phyloP scores from a whole-genome alignment of 2,329 filamentous ascomycete genomes.

The Talaromyces marneffei region DNA sequence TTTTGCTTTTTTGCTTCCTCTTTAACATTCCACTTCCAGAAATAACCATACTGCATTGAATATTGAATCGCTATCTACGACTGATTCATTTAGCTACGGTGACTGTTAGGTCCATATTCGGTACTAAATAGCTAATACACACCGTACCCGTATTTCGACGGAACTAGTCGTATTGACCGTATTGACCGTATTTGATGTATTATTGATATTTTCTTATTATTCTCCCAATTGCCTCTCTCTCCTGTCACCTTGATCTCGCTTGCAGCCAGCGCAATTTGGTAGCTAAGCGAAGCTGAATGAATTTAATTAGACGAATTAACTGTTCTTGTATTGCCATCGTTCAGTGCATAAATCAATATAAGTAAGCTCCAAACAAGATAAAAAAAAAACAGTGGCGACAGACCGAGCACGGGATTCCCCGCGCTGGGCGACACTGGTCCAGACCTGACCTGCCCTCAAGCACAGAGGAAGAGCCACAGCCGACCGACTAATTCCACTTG shows the following conservation, averaged over 20 bases:
- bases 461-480: slow-evolving; percentile 8
- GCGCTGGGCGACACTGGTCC: slow-evolving; percentile 14
- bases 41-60: neutral
- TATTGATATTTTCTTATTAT: neutral
- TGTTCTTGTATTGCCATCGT: neutral
- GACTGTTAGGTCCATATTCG: neutral
- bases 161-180: slow-evolving; percentile 2
- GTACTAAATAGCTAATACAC: neutral
- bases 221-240: neutral
- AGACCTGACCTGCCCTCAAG: slow-evolving; percentile 4
- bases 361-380: neutral
- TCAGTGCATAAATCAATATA: neutral
- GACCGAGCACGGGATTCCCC: slow-evolving; percentile 15
- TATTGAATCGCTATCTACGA: neutral
- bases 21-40: neutral
- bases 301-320: neutral
- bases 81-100: neutral
- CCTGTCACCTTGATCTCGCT: neutral
- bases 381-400: neutral
- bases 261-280: neutral
- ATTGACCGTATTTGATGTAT: neutral
- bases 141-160: slow-evolving; percentile 1
- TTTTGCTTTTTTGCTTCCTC: neutral
- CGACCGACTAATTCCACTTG: slow-evolving; percentile 10
- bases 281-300: neutral